Percentiles rank a stretch among this genome's conserved stretches.
These are phyloP conservation scores for Bidens hawaiensis DNA, from an alignment of 140 eudicot genomes.

Conservation along the genomic window DNA sequence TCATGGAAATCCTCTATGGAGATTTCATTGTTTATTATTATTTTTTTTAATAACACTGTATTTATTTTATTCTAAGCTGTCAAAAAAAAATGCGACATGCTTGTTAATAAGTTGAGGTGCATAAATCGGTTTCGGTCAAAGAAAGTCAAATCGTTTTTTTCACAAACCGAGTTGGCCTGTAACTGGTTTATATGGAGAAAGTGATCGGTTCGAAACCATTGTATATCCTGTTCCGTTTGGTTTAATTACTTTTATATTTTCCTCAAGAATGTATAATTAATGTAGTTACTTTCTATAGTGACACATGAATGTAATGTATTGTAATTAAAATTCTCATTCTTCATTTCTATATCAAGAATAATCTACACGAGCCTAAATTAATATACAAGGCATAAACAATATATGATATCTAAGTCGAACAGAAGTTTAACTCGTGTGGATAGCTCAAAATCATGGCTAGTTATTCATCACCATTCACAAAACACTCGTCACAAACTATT, in stretches of 20 bases:
- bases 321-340: too few species aligned
- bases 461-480: constrained; percentile 1
- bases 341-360: constrained; percentile 15
- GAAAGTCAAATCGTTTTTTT: too few species aligned
- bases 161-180: too few species aligned
- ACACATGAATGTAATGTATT: too few species aligned
- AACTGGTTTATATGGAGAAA: too few species aligned
- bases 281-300: too few species aligned
- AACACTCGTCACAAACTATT: constrained; percentile 3
- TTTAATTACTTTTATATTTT: too few species aligned
- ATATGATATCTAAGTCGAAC: neutral
- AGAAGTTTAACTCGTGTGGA: neutral
- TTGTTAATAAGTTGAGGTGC: too few species aligned
- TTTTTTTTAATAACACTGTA: neutral
- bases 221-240: too few species aligned
- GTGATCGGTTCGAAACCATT: too few species aligned
- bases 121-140: too few species aligned
- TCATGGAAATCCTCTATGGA: neutral
- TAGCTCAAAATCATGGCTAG: constrained; percentile 2
- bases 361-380: neutral
- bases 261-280: too few species aligned
- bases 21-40: neutral
- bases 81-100: neutral
- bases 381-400: neutral
- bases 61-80: neutral